These are phyloP conservation scores for Cornus florida DNA, from an alignment of 148 eudicot genomes.

Conservation along the genomic window DNA sequence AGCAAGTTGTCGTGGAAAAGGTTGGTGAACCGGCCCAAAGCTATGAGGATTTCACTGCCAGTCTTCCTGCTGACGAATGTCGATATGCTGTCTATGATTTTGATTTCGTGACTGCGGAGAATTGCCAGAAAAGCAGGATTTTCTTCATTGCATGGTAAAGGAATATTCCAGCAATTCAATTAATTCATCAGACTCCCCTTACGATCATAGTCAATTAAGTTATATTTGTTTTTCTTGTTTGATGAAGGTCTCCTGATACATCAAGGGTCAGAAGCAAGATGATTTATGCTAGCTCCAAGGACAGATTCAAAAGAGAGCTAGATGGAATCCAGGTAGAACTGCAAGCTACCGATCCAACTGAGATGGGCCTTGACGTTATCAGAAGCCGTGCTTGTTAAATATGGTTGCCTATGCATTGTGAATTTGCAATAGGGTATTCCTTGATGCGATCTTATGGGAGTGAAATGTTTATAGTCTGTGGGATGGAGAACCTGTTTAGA, in stretches of 20 bases:
- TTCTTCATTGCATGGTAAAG: slow-evolving; percentile 32
- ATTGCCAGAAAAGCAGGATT: slow-evolving; percentile 31
- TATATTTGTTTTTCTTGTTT: background rate
- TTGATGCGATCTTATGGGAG: slow-evolving; percentile 7
- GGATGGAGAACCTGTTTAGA: slow-evolving; percentile 20
- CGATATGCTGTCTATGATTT: slow-evolving; percentile 31
- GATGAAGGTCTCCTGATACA: slow-evolving; percentile 26
- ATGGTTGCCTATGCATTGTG: background rate
- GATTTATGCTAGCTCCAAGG: slow-evolving; percentile 32
- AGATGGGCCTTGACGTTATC: slow-evolving; percentile 24
- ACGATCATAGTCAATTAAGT: background rate
- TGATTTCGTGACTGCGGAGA: slow-evolving; percentile 21
- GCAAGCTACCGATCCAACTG: slow-evolving; percentile 32
- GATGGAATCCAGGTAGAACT: slow-evolving; percentile 32
- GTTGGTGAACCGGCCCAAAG: slow-evolving; percentile 26
- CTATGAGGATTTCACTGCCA: slow-evolving; percentile 26
- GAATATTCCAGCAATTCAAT: background rate
- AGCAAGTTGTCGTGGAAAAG: slow-evolving; percentile 31
- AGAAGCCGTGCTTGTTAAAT: slow-evolving; percentile 25
- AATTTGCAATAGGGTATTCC: background rate
- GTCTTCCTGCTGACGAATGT: slow-evolving; percentile 29
- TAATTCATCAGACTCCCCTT: background rate
- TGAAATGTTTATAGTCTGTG: slow-evolving; percentile 19
- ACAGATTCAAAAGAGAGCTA: slow-evolving; percentile 27
- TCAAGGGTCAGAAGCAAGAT: slow-evolving; percentile 30